Evolutionary conservation across 768 basidiomycete genomes (phyloP).

Genomic region (Wakefieldia striispora): DNA sequence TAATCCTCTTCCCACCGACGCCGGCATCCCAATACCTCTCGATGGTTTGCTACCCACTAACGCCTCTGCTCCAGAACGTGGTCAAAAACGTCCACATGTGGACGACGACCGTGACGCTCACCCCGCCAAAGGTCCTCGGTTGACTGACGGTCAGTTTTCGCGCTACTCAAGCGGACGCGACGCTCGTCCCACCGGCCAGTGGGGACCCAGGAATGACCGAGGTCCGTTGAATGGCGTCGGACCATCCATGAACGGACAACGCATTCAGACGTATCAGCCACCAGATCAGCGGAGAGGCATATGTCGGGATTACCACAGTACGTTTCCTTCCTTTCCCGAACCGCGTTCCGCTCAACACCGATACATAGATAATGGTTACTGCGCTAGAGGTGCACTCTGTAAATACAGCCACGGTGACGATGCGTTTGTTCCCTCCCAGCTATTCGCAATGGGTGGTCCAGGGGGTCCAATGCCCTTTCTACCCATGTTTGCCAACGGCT

Average conservation of each 20-base stretch:
- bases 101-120: constrained; percentile 60
- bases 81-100: constrained; percentile 64
- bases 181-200: constrained; percentile 41
- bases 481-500: constrained; percentile 62
- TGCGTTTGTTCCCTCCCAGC: constrained; percentile 69
- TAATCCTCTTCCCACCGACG: constrained; percentile 43
- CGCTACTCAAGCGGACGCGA: constrained; percentile 51
- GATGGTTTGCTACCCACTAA: constrained; percentile 56
- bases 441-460: constrained; percentile 55
- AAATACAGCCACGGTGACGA: constrained; percentile 93
- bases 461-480: constrained; percentile 56
- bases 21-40: constrained; percentile 79
- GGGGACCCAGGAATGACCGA: constrained; percentile 36
- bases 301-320: constrained; percentile 93
- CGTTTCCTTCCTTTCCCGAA: constrained; percentile 33
- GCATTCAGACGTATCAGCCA: constrained; percentile 61
- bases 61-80: constrained; percentile 47
- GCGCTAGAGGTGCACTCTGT: constrained; percentile 83
- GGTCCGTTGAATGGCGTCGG: constrained; percentile 26
- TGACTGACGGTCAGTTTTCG: constrained; percentile 66
- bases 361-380: constrained; percentile 80
- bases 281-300: constrained; percentile 74
- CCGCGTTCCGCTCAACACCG: constrained; percentile 8
- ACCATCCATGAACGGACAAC: constrained; percentile 40
- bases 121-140: constrained; percentile 70